Evolutionary conservation across 257 asterid genomes (phyloP), one percentile per base, ranked within the genome.

Genomic region (Nicotiana undulata): DNA sequence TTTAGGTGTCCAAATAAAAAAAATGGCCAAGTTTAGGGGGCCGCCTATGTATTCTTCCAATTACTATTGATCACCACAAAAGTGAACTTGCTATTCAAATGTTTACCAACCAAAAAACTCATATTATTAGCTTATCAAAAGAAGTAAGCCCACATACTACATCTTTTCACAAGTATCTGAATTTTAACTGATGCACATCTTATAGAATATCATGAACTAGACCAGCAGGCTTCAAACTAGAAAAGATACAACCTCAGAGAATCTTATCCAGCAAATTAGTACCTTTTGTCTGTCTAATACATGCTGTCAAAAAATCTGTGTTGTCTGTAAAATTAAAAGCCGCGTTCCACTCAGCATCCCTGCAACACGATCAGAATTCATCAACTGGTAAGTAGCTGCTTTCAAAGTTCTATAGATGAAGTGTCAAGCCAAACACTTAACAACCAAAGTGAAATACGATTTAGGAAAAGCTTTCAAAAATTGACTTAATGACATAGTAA

Each of bases 301-400:
- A 93, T 17, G 80, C 87, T 6, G 89, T 78, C 86, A 95, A 80
- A 86, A 95, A 95, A 67, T 81, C 84, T 5, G 94, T 84, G 49
- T 93, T 86, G 81, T 83, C 88, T 7, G 97, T 90, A 87, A 92
- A 95, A 84, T 93, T 90, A 63, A 95, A 95, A 12, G 99, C 96
- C 1, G 82, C 84, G 49, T 92, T 78, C 99, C 99, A 95, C 81
- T 95, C 99, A 12, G 87, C 92, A 79, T 92, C 93, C 86, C 97
- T 95, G 31, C 72, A 85, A 74, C 9, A 55, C 80, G 53, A 58
- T 59, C 56, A 76, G 63, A 72, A 40, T 66, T 49, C 82, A 63
- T 68, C 79, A 68, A 82, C n/a, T 82, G 34, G 17, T 17, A 40
- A 49, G 49, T 5, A 49, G 61, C 40, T 49, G 61, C 40, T 49